Percentiles rank a stretch among this genome's conserved stretches.
Evolutionary conservation across 192 early-diverging fungal species (phyloP).

Genomic region (Physocladia obscura): DNA sequence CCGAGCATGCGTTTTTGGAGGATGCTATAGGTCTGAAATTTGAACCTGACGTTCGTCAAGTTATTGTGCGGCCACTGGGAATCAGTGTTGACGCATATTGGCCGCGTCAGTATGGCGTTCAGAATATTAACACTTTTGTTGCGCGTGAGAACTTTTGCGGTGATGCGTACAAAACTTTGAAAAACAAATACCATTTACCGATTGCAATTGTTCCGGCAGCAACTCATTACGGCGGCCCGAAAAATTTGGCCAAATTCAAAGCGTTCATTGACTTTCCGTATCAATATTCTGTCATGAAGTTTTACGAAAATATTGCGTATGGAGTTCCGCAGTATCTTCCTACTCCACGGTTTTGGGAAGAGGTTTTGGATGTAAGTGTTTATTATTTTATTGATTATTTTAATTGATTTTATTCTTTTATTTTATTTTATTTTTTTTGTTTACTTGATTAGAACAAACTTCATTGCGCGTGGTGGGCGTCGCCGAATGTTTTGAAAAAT

Average conservation of each 20-base stretch:
- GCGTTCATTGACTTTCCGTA: slow-evolving; percentile 11
- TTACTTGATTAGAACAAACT: too few species aligned
- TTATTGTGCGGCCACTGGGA: slow-evolving; percentile 15
- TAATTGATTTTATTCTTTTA: too few species aligned
- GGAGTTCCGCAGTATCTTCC: slow-evolving; percentile 8
- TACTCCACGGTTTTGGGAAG: background rate
- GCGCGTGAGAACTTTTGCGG: background rate
- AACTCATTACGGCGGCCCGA: slow-evolving; percentile 9
- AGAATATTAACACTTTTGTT: background rate
- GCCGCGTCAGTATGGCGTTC: background rate
- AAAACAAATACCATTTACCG: background rate
- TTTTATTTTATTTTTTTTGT: too few species aligned
- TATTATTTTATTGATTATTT: background rate
- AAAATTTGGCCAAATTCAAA: slow-evolving; percentile 1
- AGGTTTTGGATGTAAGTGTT: background rate
- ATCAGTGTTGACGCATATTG: background rate
- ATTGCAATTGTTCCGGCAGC: slow-evolving; percentile 3
- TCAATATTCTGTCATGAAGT: slow-evolving; percentile 18
- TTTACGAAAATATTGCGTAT: slow-evolving; percentile 14
- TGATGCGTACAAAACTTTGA: background rate
- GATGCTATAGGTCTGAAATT: background rate
- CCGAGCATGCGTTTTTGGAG: slow-evolving; percentile 17
- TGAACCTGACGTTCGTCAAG: background rate
- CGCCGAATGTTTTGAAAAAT: background rate
- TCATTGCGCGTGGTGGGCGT: too few species aligned